Percentiles rank a stretch among this genome's conserved stretches.
Evolutionary conservation across 768 basidiomycete genomes (phyloP).

Genomic region (Tylopilus subfusipes): DNA sequence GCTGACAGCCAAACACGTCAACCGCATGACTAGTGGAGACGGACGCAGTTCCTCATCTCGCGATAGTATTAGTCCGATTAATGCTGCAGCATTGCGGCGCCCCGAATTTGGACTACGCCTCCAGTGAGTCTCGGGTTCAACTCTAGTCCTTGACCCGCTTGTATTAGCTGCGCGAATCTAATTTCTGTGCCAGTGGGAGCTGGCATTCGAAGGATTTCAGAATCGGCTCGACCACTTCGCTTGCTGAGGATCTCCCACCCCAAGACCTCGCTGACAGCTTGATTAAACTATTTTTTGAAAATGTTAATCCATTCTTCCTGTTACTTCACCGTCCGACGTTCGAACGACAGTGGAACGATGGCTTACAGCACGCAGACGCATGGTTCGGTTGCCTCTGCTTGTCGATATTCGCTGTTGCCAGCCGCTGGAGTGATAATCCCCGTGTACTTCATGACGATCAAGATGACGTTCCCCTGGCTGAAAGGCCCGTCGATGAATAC

Average conservation of each 20-base stretch:
- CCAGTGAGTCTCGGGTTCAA: slow-evolving; percentile 37
- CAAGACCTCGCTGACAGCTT: slow-evolving; percentile 54
- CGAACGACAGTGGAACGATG: slow-evolving; percentile 52
- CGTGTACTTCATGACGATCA: slow-evolving; percentile 46
- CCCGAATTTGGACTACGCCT: slow-evolving; percentile 56
- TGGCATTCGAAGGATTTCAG: slow-evolving; percentile 47
- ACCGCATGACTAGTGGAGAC: slow-evolving; percentile 30
- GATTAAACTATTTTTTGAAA: slow-evolving; percentile 65
- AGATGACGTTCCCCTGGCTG: slow-evolving; percentile 20
- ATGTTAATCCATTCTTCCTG: slow-evolving; percentile 58
- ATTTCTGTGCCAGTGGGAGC: slow-evolving; percentile 50
- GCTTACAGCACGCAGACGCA: slow-evolving; percentile 49
- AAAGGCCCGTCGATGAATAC: slow-evolving; percentile 25
- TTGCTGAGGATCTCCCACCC: slow-evolving; percentile 56
- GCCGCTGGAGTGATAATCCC: slow-evolving; percentile 61
- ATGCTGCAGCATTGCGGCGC: slow-evolving; percentile 33
- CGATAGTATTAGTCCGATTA: slow-evolving; percentile 20
- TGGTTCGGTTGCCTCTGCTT: slow-evolving; percentile 64
- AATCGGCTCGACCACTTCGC: slow-evolving; percentile 24
- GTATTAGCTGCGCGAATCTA: not conserved
- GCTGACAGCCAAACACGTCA: slow-evolving; percentile 49
- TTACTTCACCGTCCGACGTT: slow-evolving; percentile 73
- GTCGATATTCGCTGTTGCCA: slow-evolving; percentile 64
- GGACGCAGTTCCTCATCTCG: slow-evolving; percentile 14
- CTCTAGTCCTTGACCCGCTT: not conserved